Evolutionary conservation across 2,329 filamentous ascomycete species (phyloP), one percentile per base, ranked within the genome.

Genomic region (Colletotrichum sp.): DNA sequence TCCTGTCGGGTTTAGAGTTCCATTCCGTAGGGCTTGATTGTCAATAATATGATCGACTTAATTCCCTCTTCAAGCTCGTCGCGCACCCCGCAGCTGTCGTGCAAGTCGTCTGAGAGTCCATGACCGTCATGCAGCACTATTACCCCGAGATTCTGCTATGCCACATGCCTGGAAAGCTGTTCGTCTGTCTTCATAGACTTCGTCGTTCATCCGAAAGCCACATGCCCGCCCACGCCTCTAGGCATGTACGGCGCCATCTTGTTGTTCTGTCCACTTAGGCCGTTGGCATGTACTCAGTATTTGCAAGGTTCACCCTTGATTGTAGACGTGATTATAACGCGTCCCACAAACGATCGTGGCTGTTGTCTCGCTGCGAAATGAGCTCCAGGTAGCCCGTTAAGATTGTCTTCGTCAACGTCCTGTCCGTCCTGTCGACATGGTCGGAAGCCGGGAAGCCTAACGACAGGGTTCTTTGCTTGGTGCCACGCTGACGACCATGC

Each of bases 31-130:
- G 71, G 64, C 64, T 69, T 25, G 29, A 15, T 22, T 34, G 16
- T 59, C 52, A 57, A 71, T 59, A 49, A 22, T 68, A 62, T 68
- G 73, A 72, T 76, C 69, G 69, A 36, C 73, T 65, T 30, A 13
- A 61, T 27, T 66, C 59, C 61, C 67, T 62, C 55, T 34, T 11
- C 32, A 25, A 39, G 13, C 30, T 57, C 34, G 32, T 16, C 6
- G 19, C 8, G 19, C 12, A 62, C 69, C 62, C 69, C 49, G 69
- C 16, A 44, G 29, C 22, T 19, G 62, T 55, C 29, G 61, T 61
- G 27, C 49, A 8, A 61, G 36, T 15, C 27, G 22, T 39, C 62
- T 63, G 25, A 32, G 16, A 66, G 69, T 63, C n/a, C 12, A 15
- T 61, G 19, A 25, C 30, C n/a, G 29, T 29, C 22, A 63, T 57